phyloP scores from a whole-genome alignment of 2,329 filamentous ascomycete genomes.

The Acrocalymma vagum region DNA sequence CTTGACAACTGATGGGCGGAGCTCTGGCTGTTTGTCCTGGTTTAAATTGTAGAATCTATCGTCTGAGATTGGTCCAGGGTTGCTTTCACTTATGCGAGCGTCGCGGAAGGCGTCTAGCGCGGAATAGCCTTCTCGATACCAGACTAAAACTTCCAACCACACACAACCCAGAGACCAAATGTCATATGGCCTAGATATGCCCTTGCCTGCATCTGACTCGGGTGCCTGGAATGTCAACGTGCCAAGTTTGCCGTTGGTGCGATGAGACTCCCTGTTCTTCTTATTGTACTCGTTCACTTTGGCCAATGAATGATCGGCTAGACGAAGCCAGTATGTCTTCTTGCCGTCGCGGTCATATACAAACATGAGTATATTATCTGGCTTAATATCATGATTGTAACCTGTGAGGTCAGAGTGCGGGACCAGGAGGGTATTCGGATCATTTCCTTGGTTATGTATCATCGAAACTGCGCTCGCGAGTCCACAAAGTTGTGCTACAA shows the following conservation, averaged over 20 bases:
- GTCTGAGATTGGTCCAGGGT: not conserved
- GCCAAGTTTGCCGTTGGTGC: conserved; percentile 3
- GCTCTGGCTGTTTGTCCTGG: not conserved
- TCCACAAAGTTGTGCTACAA: conserved; percentile 8
- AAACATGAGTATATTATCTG: not conserved
- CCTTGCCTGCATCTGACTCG: conserved; percentile 1
- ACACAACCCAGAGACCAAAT: conserved; percentile 49
- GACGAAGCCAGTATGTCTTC: conserved; percentile 10
- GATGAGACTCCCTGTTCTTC: too few species aligned
- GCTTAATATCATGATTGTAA: too few species aligned
- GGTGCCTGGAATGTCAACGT: conserved; percentile 15
- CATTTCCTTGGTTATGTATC: conserved; percentile 13
- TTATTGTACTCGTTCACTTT: too few species aligned
- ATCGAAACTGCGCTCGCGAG: conserved; percentile 8
- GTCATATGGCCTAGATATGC: conserved; percentile 33
- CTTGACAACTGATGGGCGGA: not conserved
- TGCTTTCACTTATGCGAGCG: not conserved
- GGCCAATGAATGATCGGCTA: conserved; percentile 17
- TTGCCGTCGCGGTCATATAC: not conserved
- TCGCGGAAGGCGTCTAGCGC: conserved; percentile 6
- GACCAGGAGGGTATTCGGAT: too few species aligned
- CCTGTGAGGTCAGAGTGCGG: conserved; percentile 6
- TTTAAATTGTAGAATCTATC: conserved; percentile 5
- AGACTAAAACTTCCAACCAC: conserved; percentile 29
- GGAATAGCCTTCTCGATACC: conserved; percentile 20